These are phyloP conservation scores for Avena sativa DNA, from an alignment of 176 grass and related monocot species.

Conservation along the genomic window DNA sequence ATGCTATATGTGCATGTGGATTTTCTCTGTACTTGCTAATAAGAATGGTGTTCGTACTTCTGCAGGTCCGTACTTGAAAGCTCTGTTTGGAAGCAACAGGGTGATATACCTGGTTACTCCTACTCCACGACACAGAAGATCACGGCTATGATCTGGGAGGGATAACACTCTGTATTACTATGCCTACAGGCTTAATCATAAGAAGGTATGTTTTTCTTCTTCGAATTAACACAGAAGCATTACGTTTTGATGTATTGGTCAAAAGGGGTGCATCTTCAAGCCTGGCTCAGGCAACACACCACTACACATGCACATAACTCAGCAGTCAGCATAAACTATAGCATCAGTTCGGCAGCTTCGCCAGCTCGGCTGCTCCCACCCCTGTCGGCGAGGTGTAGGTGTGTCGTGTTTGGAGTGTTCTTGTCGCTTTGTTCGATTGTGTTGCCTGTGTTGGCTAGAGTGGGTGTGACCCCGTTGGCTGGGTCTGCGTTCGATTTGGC, in stretches of 20 bases:
- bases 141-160: not conserved
- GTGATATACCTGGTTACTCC: not conserved
- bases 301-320: no score
- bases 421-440: no score
- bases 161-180: not conserved
- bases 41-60: not conserved
- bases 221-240: not conserved
- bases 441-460: no score
- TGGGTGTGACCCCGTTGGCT: no score
- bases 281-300: no score
- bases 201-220: not conserved
- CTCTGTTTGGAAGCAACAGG: not conserved
- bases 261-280: not conserved
- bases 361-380: no score
- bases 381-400: no score
- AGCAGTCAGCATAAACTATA: no score
- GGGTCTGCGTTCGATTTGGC: no score
- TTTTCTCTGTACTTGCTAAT: not conserved
- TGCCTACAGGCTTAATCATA: not conserved
- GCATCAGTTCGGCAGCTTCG: not conserved
- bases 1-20: not conserved
- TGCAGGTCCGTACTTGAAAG: not conserved
- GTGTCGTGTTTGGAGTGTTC: no score
- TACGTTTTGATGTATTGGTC: not conserved
- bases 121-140: not conserved